phyloP scores from a whole-genome alignment of 306 rosid genomes.

The Amphicarpaea edgeworthii region DNA sequence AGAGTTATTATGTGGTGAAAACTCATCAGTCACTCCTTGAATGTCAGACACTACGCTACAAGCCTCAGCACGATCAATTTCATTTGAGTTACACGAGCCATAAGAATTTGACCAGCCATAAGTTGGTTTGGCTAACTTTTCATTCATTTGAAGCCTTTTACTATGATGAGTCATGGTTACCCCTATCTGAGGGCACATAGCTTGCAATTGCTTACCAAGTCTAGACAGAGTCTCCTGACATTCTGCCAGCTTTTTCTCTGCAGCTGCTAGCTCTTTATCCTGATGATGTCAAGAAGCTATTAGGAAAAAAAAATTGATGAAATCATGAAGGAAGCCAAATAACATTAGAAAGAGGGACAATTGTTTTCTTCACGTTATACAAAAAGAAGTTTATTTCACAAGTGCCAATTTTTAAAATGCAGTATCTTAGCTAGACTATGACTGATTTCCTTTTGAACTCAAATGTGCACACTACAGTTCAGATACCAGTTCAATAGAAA shows the following conservation, averaged over 20 bases:
- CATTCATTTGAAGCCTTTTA: slow-evolving; percentile 65
- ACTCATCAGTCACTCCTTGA: slow-evolving; percentile 58
- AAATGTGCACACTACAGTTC: neutral
- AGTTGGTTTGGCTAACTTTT: slow-evolving; percentile 55
- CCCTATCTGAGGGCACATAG: slow-evolving; percentile 75
- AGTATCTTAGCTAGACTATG: neutral
- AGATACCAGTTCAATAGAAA: neutral
- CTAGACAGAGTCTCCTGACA: slow-evolving; percentile 86
- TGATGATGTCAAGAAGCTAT: slow-evolving; percentile 61
- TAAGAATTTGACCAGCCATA: slow-evolving; percentile 55
- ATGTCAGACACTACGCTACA: slow-evolving; percentile 52
- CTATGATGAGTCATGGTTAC: slow-evolving; percentile 52
- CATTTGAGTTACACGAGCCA: slow-evolving; percentile 50
- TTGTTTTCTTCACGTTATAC: neutral
- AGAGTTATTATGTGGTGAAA: slow-evolving; percentile 51
- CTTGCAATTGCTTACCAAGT: slow-evolving; percentile 84
- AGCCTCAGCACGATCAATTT: slow-evolving; percentile 61
- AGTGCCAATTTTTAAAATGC: too few relatives aligned
- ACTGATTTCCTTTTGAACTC: slow-evolving; percentile 24
- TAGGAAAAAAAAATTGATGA: neutral
- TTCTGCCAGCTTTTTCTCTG: slow-evolving; percentile 86
- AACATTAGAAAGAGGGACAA: neutral
- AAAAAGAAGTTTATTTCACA: neutral
- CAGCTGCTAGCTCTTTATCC: slow-evolving; percentile 72
- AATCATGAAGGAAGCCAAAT: neutral